A percentile compares a stretch with the other conserved stretches of the same genome.
Conservation (phyloP, 345 rosid genomes). For the Salix arbutifolia region DNA sequence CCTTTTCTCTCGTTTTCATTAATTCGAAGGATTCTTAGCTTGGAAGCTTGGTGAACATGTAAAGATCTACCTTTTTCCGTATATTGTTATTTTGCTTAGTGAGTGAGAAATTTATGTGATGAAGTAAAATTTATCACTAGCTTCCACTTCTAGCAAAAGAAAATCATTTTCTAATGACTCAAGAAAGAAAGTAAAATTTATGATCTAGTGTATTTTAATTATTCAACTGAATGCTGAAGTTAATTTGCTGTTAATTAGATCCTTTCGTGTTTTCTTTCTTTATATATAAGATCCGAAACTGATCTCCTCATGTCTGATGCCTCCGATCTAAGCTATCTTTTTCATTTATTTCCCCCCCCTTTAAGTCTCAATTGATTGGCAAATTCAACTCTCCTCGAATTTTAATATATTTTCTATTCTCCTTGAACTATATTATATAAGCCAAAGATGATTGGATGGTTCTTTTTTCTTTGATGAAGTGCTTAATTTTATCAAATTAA, state of each 20-base stretch:
- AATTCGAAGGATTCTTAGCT: not conserved
- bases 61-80: not conserved
- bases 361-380: not conserved
- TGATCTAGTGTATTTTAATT: not conserved
- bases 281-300: not conserved
- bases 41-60: not conserved
- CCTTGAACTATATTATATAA: not conserved
- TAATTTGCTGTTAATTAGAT: not conserved
- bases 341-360: not conserved
- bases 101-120: no score
- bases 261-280: not conserved
- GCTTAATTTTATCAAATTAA: not conserved
- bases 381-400: not conserved
- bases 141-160: no score
- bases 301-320: not conserved
- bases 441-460: not conserved
- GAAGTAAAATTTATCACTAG: not conserved
- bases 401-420: not conserved
- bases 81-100: no score
- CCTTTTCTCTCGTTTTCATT: not conserved
- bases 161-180: no score
- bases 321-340: not conserved
- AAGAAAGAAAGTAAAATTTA: not conserved
- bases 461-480: not conserved
- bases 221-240: not conserved